Conservation (phyloP, 176 grass and related monocot genomes). For the Zea luxurians region DNA sequence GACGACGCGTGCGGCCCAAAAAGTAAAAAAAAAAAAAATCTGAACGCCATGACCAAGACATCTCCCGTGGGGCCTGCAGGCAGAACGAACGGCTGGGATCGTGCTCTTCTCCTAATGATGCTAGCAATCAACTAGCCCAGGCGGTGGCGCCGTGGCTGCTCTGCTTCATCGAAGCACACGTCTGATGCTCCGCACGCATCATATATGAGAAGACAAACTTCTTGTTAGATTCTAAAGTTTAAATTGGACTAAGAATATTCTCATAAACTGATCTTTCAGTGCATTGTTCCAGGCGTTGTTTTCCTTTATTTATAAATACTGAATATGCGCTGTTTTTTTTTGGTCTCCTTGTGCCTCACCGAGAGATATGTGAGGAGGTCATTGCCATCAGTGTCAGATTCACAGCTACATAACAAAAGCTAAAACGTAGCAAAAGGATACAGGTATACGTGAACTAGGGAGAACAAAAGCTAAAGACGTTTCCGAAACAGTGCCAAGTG, state of each 20-base stretch:
- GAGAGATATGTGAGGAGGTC: slow-evolving; percentile 10
- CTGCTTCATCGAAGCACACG: no score
- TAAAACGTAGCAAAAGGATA: slow-evolving; percentile 26
- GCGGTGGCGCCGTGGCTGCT: no score
- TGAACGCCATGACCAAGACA: no score
- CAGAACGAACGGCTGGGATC: no score
- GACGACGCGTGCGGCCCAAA: no score
- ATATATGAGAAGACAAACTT: no score
- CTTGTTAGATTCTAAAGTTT: slow-evolving; percentile 19
- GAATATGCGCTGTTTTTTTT: neutral
- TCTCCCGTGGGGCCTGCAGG: no score
- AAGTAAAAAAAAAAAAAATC: no score
- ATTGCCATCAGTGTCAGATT: neutral
- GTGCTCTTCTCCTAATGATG: no score
- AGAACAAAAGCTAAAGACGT: neutral
- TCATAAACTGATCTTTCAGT: slow-evolving; percentile 36
- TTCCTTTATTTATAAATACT: neutral
- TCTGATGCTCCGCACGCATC: no score
- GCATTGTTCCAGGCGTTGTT: neutral
- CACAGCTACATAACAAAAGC: slow-evolving; percentile 19
- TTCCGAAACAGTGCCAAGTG: slow-evolving; percentile 18
- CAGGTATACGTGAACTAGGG: neutral
- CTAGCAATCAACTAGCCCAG: no score
- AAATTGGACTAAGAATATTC: slow-evolving; percentile 28
- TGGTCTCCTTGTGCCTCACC: neutral